Base-by-base conservation (phyloP, 2,329 filamentous ascomycete genomes). In the Colletotrichum theobromicola region DNA sequence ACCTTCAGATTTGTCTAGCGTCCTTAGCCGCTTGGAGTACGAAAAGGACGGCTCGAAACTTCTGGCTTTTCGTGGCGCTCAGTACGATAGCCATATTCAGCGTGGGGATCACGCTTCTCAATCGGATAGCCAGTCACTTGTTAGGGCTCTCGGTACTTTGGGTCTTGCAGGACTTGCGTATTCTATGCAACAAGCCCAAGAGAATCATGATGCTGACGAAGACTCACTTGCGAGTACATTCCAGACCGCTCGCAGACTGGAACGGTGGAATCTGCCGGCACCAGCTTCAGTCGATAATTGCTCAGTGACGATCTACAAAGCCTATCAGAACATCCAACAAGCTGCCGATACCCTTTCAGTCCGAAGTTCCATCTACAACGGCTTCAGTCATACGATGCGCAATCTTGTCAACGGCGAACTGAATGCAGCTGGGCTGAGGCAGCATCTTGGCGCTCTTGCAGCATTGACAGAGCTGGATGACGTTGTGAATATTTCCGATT, bases 231-330 rank as follows among this genome's bases (percentile, higher is more conserved):
- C 95, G 61, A 93, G 90, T 75, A 95, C 95, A 67, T 93, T 98
- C 76, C 90, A 92, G 67, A 95, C 94, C 7, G 95, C 96, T 24
- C 91, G 94, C 74, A 94, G 93, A 77, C 87, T 98, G 18, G 95
- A 97, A 78, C 93, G 96, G 79, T 99, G 97, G 97, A 96, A 98
- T 81, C 88, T 98, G 24, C 94, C 94, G 16, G 92, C 93, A 1
- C 94, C 95, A 1, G 86, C 88, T 9, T 85, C 88, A 4, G 90
- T 89, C 63, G 86, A 89, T 15, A 93, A 91, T 34, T 91, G 93
- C 70, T 88, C 93, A 2, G 92, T 93, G 4, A 93, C 91, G 1
- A 86, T 96, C 1, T 98, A 97, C 84, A 94, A 93, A 79, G 92
- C 92, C 0, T 95, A 97, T 74, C 95, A 98, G 81, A 91, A 92